Evolutionary conservation across 129 eudicot genomes (phyloP).

Genomic region (Cynara cardunculus): DNA sequence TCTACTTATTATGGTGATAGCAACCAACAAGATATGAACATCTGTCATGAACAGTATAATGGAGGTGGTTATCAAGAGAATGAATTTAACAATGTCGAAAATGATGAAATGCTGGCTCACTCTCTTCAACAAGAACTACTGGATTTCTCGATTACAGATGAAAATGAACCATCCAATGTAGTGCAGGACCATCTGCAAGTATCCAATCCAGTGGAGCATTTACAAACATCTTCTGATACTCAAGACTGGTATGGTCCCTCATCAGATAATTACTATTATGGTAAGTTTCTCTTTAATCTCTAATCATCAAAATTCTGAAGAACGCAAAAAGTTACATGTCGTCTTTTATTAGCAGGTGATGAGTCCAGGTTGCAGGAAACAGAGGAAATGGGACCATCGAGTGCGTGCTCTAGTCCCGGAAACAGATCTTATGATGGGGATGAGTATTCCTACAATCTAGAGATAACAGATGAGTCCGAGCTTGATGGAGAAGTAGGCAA

Average conservation of each 20-base stretch:
- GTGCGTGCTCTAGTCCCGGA: slow-evolving; percentile 81
- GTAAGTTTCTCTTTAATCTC: slow-evolving; percentile 24
- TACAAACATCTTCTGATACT: slow-evolving; percentile 33
- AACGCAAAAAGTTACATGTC: neutral
- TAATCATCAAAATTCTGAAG: neutral
- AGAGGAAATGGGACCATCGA: slow-evolving; percentile 56
- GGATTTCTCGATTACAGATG: slow-evolving; percentile 56
- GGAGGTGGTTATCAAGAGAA: slow-evolving; percentile 36
- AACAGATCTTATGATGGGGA: slow-evolving; percentile 71
- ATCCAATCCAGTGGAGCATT: slow-evolving; percentile 24
- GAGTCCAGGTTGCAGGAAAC: slow-evolving; percentile 42
- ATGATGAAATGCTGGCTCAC: slow-evolving; percentile 63
- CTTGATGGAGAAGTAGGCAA: slow-evolving; percentile 96
- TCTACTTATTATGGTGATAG: slow-evolving; percentile 60
- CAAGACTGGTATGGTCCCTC: slow-evolving; percentile 45
- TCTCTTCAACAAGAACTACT: slow-evolving; percentile 78
- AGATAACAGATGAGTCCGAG: slow-evolving; percentile 71
- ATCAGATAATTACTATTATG: slow-evolving; percentile 46
- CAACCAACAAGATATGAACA: slow-evolving; percentile 55
- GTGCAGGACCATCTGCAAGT: slow-evolving; percentile 31
- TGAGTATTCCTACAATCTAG: slow-evolving; percentile 50
- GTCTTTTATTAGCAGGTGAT: slow-evolving; percentile 40
- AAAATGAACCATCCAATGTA: slow-evolving; percentile 36
- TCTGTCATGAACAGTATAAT: slow-evolving; percentile 50
- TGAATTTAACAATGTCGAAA: slow-evolving; percentile 35